Conservation (phyloP, 805 yeast genomes). For the Lipomyces yamadae region DNA sequence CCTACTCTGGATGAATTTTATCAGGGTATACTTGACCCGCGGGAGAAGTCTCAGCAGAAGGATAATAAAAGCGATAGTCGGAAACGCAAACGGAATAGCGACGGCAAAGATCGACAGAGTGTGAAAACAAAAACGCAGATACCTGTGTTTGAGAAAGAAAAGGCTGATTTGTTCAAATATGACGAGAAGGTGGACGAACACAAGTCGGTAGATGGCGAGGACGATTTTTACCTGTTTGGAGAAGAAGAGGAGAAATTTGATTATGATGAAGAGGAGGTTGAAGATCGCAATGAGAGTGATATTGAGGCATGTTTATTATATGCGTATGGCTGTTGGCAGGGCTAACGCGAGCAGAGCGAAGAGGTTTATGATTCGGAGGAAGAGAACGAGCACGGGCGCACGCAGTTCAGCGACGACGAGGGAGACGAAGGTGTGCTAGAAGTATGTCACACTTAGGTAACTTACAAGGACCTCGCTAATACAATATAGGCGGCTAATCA, state of each 20-base stretch:
- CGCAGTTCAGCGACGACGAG: slow-evolving; percentile 80
- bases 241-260: slow-evolving; percentile 45
- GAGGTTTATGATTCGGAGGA: slow-evolving; percentile 68
- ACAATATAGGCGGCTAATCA: slow-evolving; percentile 37
- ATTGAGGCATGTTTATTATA: slow-evolving; percentile 48
- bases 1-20: slow-evolving; percentile 86
- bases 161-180: slow-evolving; percentile 23
- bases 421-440: slow-evolving; percentile 61
- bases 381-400: slow-evolving; percentile 55
- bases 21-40: slow-evolving; percentile 52
- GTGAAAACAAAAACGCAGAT: slow-evolving; percentile 38
- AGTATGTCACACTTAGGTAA: neutral
- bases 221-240: slow-evolving; percentile 34
- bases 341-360: slow-evolving; percentile 29
- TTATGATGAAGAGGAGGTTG: slow-evolving; percentile 64
- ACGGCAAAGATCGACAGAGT: slow-evolving; percentile 40
- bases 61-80: slow-evolving; percentile 39
- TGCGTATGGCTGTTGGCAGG: slow-evolving; percentile 13
- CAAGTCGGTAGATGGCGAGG: slow-evolving; percentile 47
- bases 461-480: neutral
- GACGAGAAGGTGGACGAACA: slow-evolving; percentile 39
- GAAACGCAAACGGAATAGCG: slow-evolving; percentile 38
- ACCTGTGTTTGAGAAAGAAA: slow-evolving; percentile 36
- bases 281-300: slow-evolving; percentile 46
- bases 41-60: slow-evolving; percentile 43